Percentiles rank a stretch among this genome's conserved stretches.
Evolutionary conservation across 2,329 filamentous ascomycete species (phyloP).

Genomic region (Cladosporium phlei): DNA sequence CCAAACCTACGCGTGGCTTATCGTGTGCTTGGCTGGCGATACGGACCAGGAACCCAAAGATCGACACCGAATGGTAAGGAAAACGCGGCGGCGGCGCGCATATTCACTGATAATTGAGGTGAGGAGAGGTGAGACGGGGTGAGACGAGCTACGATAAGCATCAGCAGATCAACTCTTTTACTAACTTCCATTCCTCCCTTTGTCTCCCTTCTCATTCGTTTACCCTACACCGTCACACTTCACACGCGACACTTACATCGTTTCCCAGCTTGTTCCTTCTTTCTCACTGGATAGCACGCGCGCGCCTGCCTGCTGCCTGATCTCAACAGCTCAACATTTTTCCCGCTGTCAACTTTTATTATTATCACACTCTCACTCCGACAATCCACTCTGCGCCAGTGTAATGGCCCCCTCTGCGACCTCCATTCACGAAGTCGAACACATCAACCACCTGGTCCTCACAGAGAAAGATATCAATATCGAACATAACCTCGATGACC

Average conservation of each 20-base stretch:
- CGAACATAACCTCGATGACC: slow-evolving; percentile 34
- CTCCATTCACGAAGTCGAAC: slow-evolving; percentile 20
- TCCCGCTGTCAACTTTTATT: no score
- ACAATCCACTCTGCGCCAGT: background rate
- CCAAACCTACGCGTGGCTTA: slow-evolving; percentile 6
- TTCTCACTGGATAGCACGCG: background rate
- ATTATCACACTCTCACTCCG: background rate
- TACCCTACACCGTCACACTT: slow-evolving; percentile 1
- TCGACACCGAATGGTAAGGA: slow-evolving; percentile 6
- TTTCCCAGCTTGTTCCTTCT: background rate
- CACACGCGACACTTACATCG: background rate
- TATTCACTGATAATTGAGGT: background rate
- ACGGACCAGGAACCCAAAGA: background rate
- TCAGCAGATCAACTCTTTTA: background rate
- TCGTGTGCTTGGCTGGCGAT: background rate
- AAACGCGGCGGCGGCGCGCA: background rate
- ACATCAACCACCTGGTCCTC: slow-evolving; percentile 26
- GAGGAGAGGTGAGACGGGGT: background rate
- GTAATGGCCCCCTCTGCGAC: slow-evolving; percentile 28
- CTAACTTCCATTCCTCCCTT: background rate
- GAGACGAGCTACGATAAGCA: background rate
- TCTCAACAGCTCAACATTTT: background rate
- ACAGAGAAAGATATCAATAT: slow-evolving; percentile 21
- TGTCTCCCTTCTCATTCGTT: background rate
- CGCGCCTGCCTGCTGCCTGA: background rate